phyloP scores from a whole-genome alignment of 208 protist species.

The Trypanosoma melophagium region DNA sequence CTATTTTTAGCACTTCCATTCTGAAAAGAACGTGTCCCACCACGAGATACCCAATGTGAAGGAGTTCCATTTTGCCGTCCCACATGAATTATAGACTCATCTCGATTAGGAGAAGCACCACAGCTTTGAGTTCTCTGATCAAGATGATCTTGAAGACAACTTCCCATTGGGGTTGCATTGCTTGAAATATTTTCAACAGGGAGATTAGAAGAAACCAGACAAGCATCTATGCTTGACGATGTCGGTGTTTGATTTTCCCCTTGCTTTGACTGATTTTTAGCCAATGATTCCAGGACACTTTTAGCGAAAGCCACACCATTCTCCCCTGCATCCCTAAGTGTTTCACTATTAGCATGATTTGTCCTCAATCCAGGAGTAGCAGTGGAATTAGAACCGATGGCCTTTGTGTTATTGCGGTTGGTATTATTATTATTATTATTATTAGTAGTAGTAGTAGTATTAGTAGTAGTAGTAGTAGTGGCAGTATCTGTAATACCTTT shows the following conservation, averaged over 20 bases:
- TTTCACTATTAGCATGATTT: background rate
- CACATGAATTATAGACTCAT: background rate
- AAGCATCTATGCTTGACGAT: background rate
- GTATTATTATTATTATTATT: background rate
- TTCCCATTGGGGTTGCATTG: background rate
- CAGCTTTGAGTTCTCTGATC: too few species aligned
- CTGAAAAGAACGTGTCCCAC: background rate
- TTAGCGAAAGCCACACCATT: constrained; percentile 6
- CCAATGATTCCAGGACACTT: constrained; percentile 7
- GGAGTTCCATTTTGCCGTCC: background rate
- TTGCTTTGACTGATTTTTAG: background rate
- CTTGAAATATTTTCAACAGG: background rate
- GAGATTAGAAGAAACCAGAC: background rate
- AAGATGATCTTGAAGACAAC: background rate
- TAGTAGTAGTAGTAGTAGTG: background rate
- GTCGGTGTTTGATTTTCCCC: background rate
- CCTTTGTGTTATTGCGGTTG: background rate
- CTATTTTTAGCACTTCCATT: constrained; percentile 2
- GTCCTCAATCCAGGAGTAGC: too few species aligned
- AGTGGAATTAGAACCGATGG: too few species aligned
- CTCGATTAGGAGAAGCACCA: background rate
- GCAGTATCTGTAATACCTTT: background rate
- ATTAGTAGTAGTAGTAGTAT: background rate
- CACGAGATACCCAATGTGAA: background rate
- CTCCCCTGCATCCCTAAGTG: background rate